phyloP scores from a whole-genome alignment of 23 red algal species.

The Pyropia yezoensis region DNA sequence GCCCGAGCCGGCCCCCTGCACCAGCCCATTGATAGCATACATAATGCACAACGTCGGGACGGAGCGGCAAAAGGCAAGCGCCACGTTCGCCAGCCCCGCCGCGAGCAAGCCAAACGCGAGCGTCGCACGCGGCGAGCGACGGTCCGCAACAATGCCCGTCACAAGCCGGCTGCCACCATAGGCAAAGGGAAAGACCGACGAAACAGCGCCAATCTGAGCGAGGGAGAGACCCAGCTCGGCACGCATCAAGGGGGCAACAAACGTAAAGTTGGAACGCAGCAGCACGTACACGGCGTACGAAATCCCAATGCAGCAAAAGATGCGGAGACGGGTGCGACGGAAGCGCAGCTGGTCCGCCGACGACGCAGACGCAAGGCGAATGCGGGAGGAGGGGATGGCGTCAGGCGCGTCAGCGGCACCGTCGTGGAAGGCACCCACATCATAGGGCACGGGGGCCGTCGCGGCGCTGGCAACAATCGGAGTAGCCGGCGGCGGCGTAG shows the following conservation, averaged over 20 bases:
- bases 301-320: conserved; percentile 30
- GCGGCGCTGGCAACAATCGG: too few relatives aligned
- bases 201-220: conserved; percentile 38
- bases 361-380: too few relatives aligned
- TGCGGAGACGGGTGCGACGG: conserved; percentile 1
- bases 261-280: conserved; percentile 64
- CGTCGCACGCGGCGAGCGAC: conserved; percentile 24
- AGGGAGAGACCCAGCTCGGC: conserved; percentile 22
- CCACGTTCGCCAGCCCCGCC: conserved; percentile 64
- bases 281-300: conserved; percentile 65
- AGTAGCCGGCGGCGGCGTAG: too few relatives aligned
- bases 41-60: conserved; percentile 23
- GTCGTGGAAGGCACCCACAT: too few relatives aligned
- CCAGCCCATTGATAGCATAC: conserved; percentile 74
- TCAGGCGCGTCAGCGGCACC: too few relatives aligned
- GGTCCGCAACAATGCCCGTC: conserved; percentile 59
- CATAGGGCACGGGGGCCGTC: too few relatives aligned
- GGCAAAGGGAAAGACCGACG: conserved; percentile 64
- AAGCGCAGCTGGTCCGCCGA: too few relatives aligned
- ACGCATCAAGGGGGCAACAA: conserved; percentile 44
- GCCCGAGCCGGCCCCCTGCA: conserved; percentile 71
- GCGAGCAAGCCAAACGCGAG: conserved; percentile 37
- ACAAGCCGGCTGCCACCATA: conserved; percentile 59
- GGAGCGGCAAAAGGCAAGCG: conserved; percentile 24
- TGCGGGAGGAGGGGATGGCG: too few relatives aligned